Conservation (phyloP, 2,329 filamentous ascomycete genomes). For the Pseudopyrenochaeta lycopersici region DNA sequence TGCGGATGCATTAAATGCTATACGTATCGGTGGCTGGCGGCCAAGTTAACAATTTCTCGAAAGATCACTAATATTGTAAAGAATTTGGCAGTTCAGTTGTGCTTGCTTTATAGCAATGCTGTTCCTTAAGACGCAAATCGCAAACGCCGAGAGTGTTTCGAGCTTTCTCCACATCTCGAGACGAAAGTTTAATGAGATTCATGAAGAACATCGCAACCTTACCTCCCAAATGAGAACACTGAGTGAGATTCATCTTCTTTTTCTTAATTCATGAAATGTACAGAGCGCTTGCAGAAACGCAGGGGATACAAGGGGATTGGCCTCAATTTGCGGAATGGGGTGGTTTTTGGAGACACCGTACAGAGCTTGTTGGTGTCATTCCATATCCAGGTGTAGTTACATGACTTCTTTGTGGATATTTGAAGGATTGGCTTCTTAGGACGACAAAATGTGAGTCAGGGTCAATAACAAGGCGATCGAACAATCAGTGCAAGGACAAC, state of each 20-base stretch:
- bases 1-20: neutral
- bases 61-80: neutral
- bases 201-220: neutral
- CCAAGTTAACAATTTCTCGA: neutral
- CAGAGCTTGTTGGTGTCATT: slow-evolving; percentile 1
- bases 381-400: neutral
- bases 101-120: neutral
- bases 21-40: neutral
- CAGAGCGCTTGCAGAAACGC: neutral
- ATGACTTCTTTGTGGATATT: neutral
- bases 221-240: neutral
- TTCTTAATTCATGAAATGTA: neutral
- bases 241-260: neutral
- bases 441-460: neutral
- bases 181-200: neutral
- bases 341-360: neutral
- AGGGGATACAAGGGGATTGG: neutral
- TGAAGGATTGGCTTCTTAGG: neutral
- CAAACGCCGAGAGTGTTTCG: neutral
- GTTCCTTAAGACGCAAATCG: neutral
- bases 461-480: neutral
- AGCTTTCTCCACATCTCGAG: neutral
- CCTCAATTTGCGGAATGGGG: neutral
- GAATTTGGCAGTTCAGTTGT: neutral
- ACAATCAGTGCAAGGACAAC: neutral